Evolutionary conservation across 306 rosid species (phyloP).

Genomic region (Vigna reflexopilosa): DNA sequence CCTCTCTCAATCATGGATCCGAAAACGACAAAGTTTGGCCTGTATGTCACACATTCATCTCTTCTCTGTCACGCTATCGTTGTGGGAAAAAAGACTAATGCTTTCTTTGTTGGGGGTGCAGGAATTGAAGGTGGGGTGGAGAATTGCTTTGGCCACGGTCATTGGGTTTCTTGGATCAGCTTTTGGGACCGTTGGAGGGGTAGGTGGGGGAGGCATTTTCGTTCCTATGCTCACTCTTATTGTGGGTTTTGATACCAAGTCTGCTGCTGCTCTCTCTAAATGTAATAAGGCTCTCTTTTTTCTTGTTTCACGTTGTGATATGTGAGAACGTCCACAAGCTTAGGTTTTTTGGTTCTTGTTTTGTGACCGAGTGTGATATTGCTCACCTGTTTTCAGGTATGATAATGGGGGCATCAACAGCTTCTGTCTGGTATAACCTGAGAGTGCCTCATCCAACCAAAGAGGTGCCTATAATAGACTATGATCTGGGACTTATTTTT

Average conservation of each 20-base stretch:
- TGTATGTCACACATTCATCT: slow-evolving; percentile 44
- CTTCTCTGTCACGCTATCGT: neutral
- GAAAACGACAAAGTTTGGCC: slow-evolving; percentile 64
- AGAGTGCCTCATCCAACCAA: slow-evolving; percentile 91
- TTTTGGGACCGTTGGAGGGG: slow-evolving; percentile 91
- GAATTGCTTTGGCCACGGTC: slow-evolving; percentile 63
- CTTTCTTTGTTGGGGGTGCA: slow-evolving; percentile 44
- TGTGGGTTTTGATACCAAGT: slow-evolving; percentile 83
- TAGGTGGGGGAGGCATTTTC: slow-evolving; percentile 92
- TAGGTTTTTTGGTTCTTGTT: neutral
- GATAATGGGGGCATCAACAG: slow-evolving; percentile 92
- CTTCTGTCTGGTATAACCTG: slow-evolving; percentile 90
- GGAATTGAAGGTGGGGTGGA: slow-evolving; percentile 71
- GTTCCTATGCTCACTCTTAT: slow-evolving; percentile 88
- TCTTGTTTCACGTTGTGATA: neutral
- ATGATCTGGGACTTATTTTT: slow-evolving; percentile 81
- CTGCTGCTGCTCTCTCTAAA: slow-evolving; percentile 89
- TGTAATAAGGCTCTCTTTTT: slow-evolving; percentile 36
- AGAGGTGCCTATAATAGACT: slow-evolving; percentile 83
- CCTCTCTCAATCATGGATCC: slow-evolving; percentile 36
- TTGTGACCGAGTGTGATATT: neutral
- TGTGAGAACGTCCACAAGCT: neutral
- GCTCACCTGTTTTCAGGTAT: slow-evolving; percentile 59
- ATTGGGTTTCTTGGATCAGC: slow-evolving; percentile 90
- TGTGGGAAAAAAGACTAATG: neutral